These are phyloP conservation scores for Heliosperma pusillum DNA, from an alignment of 148 eudicot genomes.

Conservation along the genomic window DNA sequence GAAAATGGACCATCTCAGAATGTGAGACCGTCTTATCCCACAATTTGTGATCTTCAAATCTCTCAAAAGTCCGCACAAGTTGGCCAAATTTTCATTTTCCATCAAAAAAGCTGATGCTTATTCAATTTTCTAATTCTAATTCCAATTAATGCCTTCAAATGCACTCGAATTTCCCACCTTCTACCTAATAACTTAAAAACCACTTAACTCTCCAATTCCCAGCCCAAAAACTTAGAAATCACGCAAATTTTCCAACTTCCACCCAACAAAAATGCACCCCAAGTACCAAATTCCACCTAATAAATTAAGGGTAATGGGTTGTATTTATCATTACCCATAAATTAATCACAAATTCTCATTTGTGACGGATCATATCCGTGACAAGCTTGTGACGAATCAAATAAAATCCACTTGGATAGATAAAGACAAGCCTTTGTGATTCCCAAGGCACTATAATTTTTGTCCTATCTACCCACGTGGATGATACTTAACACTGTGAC, in stretches of 20 bases:
- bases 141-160: neutral
- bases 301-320: too few relatives aligned
- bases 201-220: neutral
- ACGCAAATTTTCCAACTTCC: neutral
- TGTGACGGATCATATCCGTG: too few relatives aligned
- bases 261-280: neutral
- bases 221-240: neutral
- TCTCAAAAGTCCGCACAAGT: neutral
- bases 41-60: neutral
- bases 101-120: neutral
- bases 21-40: too few relatives aligned
- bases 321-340: too few relatives aligned
- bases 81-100: neutral
- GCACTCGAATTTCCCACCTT: neutral
- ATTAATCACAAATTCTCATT: too few relatives aligned
- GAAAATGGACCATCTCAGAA: too few relatives aligned
- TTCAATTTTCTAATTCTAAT: neutral
- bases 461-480: too few relatives aligned
- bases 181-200: neutral
- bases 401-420: too few relatives aligned
- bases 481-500: too few relatives aligned
- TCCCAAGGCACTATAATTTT: too few relatives aligned
- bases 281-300: neutral
- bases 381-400: too few relatives aligned
- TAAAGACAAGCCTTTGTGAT: too few relatives aligned